A percentile compares a stretch with the other conserved stretches of the same genome.
These are phyloP conservation scores for Fomitopsis pinicola DNA, from an alignment of 1,284 basidiomycete genomes.

Conservation along the genomic window DNA sequence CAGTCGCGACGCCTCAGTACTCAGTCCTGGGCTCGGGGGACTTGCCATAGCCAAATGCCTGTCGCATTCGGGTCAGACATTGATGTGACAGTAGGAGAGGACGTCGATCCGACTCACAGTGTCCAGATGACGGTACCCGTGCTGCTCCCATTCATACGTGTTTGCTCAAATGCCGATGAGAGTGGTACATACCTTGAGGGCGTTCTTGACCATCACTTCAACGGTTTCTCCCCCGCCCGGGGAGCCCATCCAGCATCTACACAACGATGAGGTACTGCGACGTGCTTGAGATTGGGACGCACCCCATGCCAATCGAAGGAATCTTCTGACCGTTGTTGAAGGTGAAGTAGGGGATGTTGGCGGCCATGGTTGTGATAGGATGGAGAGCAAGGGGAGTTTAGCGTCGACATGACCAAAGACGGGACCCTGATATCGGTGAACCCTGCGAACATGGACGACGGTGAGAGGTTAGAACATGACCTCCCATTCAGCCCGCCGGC, in stretches of 20 bases:
- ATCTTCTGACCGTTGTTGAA: constrained; percentile 13
- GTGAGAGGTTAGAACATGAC: not conserved
- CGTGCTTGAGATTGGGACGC: not conserved
- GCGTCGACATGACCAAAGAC: not conserved
- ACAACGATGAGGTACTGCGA: not conserved
- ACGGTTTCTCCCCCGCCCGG: constrained; percentile 18
- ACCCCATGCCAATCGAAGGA: constrained; percentile 19
- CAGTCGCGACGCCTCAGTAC: not conserved
- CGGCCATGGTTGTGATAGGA: constrained; percentile 1
- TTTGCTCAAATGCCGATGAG: too few relatives aligned
- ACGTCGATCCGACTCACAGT: constrained; percentile 8
- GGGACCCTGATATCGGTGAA: not conserved
- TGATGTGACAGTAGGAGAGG: not conserved
- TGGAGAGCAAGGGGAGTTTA: too few relatives aligned
- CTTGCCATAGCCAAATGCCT: constrained; percentile 19
- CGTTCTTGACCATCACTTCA: constrained; percentile 18
- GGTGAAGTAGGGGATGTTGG: constrained; percentile 3
- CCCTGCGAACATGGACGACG: not conserved
- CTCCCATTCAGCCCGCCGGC: not conserved
- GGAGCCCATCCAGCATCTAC: constrained; percentile 20
- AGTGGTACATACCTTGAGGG: constrained; percentile 14
- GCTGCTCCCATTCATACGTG: constrained; percentile 2
- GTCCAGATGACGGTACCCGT: constrained; percentile 21
- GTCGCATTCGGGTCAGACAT: not conserved
- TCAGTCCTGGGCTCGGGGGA: not conserved